Conservation (phyloP, 2,329 filamentous ascomycete species). For the Ceratocystis cacaofunesta region DNA sequence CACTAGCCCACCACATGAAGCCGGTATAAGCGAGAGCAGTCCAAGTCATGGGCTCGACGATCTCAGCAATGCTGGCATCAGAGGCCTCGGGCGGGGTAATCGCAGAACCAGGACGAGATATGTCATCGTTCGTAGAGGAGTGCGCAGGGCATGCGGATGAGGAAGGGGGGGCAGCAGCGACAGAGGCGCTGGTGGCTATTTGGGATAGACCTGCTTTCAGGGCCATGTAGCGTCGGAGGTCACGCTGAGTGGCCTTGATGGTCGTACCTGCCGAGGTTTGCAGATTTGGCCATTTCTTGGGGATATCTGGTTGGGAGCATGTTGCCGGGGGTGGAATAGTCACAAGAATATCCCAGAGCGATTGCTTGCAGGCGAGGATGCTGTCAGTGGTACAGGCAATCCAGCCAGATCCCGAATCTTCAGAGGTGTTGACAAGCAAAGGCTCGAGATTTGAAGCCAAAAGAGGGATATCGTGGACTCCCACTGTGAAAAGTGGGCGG, state of each 20-base stretch:
- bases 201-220: slow-evolving; percentile 49
- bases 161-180: neutral
- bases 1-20: slow-evolving; percentile 84
- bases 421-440: slow-evolving; percentile 24
- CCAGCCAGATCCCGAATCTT: slow-evolving; percentile 44
- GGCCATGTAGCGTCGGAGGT: slow-evolving; percentile 63
- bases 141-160: neutral
- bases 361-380: slow-evolving; percentile 71
- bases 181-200: slow-evolving; percentile 20
- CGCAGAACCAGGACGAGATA: neutral
- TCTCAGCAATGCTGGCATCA: slow-evolving; percentile 37
- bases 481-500: slow-evolving; percentile 78
- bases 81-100: slow-evolving; percentile 19
- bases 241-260: slow-evolving; percentile 78
- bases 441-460: slow-evolving; percentile 42
- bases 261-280: slow-evolving; percentile 48
- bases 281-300: slow-evolving; percentile 54
- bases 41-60: slow-evolving; percentile 53
- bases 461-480: slow-evolving; percentile 79
- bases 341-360: slow-evolving; percentile 79
- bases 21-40: slow-evolving; percentile 62
- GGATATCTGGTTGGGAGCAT: slow-evolving; percentile 31
- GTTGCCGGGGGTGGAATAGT: slow-evolving; percentile 44
- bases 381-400: slow-evolving; percentile 92
- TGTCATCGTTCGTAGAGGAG: slow-evolving; percentile 15